Conservation (phyloP, 148 eudicot species). For the Arctostaphylos glauca region DNA sequence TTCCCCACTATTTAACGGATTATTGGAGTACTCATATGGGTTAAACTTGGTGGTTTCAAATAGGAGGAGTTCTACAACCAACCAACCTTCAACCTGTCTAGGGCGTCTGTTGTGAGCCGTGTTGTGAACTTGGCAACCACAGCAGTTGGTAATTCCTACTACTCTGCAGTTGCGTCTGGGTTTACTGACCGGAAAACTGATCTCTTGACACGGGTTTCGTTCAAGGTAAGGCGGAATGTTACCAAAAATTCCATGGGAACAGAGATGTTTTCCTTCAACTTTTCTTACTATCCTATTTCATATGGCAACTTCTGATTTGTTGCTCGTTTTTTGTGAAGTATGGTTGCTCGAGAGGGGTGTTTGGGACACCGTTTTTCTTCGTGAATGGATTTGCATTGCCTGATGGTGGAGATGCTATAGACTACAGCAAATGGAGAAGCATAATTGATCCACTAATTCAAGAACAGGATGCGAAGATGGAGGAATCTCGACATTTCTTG, state of each 20-base stretch:
- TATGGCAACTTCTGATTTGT: neutral
- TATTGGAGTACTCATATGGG: neutral
- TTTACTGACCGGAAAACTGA: conserved; percentile 53
- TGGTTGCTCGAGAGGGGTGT: conserved; percentile 83
- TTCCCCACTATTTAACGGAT: neutral
- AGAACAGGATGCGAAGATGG: neutral
- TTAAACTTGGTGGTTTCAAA: conserved; percentile 16
- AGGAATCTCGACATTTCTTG: conserved; percentile 12
- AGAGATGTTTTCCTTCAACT: neutral
- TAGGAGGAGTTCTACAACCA: conserved; percentile 62
- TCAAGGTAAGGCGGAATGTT: conserved; percentile 55
- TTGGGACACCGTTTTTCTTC: conserved; percentile 72
- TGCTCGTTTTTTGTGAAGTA: conserved; percentile 40
- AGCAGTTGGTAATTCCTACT: conserved; percentile 39
- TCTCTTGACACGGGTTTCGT: conserved; percentile 68
- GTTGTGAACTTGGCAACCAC: conserved; percentile 34
- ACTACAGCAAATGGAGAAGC: conserved; percentile 61
- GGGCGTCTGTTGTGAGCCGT: conserved; percentile 34
- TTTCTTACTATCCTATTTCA: too few relatives aligned
- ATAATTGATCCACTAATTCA: conserved; percentile 61
- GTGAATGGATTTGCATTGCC: conserved; percentile 72
- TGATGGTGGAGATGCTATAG: conserved; percentile 51
- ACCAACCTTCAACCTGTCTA: conserved; percentile 50
- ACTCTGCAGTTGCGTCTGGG: conserved; percentile 53
- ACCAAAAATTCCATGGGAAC: neutral